These are phyloP conservation scores for Sclerotinia minor DNA, from an alignment of 2,329 filamentous ascomycete species.

Conservation along the genomic window DNA sequence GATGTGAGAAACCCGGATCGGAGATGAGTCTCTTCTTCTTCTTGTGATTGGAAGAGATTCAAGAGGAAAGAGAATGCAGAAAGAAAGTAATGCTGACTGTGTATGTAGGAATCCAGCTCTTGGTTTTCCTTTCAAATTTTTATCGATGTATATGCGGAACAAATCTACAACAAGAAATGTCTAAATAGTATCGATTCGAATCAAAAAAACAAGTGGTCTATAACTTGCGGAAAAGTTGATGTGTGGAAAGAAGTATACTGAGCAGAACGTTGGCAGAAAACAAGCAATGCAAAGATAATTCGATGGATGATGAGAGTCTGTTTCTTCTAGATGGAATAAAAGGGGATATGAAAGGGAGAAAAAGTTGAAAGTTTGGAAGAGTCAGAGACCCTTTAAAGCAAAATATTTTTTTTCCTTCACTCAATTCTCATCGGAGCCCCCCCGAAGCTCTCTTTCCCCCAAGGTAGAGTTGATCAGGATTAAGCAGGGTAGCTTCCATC, in stretches of 20 bases:
- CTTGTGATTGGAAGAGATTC: neutral
- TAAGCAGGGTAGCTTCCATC: constrained; percentile 24
- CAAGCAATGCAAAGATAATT: constrained; percentile 7
- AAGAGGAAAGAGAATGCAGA: neutral
- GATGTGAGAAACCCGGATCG: constrained; percentile 11
- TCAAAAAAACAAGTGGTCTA: neutral
- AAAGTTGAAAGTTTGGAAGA: constrained; percentile 17
- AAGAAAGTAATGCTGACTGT: constrained; percentile 21
- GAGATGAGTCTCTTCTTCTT: neutral
- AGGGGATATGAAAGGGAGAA: constrained; percentile 26
- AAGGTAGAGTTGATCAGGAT: constrained; percentile 22
- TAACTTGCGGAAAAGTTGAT: constrained; percentile 5
- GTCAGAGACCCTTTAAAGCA: constrained; percentile 27
- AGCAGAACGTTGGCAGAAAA: neutral
- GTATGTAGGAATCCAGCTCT: constrained; percentile 39
- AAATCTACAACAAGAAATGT: neutral
- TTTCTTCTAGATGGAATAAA: constrained; percentile 2
- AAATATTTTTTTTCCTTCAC: constrained; percentile 4
- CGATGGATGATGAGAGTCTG: constrained; percentile 15
- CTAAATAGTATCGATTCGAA: neutral
- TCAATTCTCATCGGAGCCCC: constrained; percentile 22
- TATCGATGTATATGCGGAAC: neutral
- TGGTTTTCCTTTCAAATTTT: constrained; percentile 34
- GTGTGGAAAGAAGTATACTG: neutral
- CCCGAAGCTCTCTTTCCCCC: constrained; percentile 15